Evolutionary conservation across 1,284 basidiomycete genomes (phyloP).

Genomic region (Heterobasidion annosum): DNA sequence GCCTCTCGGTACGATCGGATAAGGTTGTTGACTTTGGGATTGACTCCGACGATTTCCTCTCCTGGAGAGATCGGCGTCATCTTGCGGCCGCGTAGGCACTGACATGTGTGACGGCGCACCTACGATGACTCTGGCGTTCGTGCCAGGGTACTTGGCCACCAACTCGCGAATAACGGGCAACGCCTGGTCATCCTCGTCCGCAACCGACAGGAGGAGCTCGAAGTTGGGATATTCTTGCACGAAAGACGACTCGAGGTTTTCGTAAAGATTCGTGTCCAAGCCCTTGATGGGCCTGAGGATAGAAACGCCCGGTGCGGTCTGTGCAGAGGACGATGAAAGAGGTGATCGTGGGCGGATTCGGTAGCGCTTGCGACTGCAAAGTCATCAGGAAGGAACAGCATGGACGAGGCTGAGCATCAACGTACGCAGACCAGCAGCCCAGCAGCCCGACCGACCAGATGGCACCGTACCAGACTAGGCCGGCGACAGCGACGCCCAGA

Average conservation of each 20-base stretch:
- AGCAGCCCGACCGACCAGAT: slow-evolving; percentile 73
- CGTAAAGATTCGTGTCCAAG: slow-evolving; percentile 86
- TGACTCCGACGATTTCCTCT: slow-evolving; percentile 76
- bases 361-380: slow-evolving; percentile 61
- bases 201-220: slow-evolving; percentile 84
- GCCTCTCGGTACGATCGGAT: slow-evolving; percentile 78
- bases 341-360: slow-evolving; percentile 57
- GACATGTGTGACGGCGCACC: slow-evolving; percentile 40
- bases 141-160: slow-evolving; percentile 65
- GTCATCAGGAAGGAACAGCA: slow-evolving; percentile 4
- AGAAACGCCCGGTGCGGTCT: slow-evolving; percentile 76
- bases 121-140: slow-evolving; percentile 65
- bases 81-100: neutral
- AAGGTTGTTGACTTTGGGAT: slow-evolving; percentile 98
- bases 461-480: slow-evolving; percentile 61
- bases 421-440: slow-evolving; percentile 76
- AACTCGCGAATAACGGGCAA: slow-evolving; percentile 70
- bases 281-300: slow-evolving; percentile 90
- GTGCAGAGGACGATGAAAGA: slow-evolving; percentile 38
- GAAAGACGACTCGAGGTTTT: slow-evolving; percentile 89
- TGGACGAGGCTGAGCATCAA: slow-evolving; percentile 12
- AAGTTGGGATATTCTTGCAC: slow-evolving; percentile 82
- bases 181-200: slow-evolving; percentile 77
- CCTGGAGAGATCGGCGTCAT: slow-evolving; percentile 28
- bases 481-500: slow-evolving; percentile 20